Conservation (phyloP, 2,329 filamentous ascomycete species). For the Meredithiella fracta region DNA sequence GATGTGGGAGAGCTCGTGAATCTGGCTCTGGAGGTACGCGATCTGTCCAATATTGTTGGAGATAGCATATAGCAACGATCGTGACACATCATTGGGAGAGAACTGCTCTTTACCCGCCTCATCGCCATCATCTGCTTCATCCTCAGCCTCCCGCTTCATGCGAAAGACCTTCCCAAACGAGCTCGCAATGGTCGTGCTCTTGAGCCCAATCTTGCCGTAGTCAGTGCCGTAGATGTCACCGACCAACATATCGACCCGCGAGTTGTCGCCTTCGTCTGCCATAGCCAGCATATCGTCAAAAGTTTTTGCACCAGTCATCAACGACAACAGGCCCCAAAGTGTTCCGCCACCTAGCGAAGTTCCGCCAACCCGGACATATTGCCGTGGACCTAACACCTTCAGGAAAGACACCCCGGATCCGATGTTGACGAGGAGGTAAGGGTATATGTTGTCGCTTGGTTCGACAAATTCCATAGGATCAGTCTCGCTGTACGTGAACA, state of each 20-base stretch:
- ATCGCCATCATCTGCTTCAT: conserved; percentile 52
- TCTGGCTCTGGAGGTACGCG: conserved; percentile 90
- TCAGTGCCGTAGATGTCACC: conserved; percentile 96
- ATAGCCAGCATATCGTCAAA: conserved; percentile 96
- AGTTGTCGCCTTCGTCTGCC: conserved; percentile 81
- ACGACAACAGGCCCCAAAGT: conserved; percentile 81
- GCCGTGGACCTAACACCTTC: conserved; percentile 78
- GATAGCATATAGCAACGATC: conserved; percentile 84
- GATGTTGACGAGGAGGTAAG: conserved; percentile 95
- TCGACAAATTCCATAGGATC: conserved; percentile 81
- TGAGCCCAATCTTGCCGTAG: conserved; percentile 90
- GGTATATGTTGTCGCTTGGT: conserved; percentile 68
- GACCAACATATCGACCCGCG: conserved; percentile 87
- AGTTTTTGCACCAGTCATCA: conserved; percentile 82
- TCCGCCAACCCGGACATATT: conserved; percentile 81
- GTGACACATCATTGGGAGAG: conserved; percentile 67
- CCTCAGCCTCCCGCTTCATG: conserved; percentile 72
- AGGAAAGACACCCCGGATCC: conserved; percentile 94
- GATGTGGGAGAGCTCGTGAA: conserved; percentile 78
- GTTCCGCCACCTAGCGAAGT: conserved; percentile 94
- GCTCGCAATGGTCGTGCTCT: conserved; percentile 87
- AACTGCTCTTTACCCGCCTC: conserved; percentile 36
- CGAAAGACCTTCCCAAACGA: conserved; percentile 95
- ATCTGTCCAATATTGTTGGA: conserved; percentile 98
- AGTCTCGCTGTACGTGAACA: conserved; percentile 87